Base-by-base conservation (phyloP, 495 filamentous ascomycete species). In the Thermothielavioides terrestris region DNA sequence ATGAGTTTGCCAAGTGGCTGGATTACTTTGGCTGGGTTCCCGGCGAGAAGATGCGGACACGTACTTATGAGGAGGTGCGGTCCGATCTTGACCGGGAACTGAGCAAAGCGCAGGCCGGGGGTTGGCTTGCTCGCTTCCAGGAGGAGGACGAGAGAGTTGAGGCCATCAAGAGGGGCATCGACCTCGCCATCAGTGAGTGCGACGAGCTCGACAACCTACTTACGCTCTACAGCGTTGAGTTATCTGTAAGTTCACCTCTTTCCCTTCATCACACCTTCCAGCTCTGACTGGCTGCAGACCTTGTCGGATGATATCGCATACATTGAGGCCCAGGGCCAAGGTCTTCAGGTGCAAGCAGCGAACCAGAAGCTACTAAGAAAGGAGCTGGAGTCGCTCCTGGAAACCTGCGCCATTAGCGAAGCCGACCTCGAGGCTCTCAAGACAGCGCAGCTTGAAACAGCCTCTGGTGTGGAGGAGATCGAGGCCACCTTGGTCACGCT, bases 311-410 rank as follows among this genome's bases (percentile, higher is more conserved):
- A 98, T 67, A 89, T 98, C 37, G 81, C 89, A 6, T 96, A 91
- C 60, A 96, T 98, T 43, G 92, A 98, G 70, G 88, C 94, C 8
- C 92, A 97, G 63, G 89, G 87, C 5, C 90, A 97, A 68, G 94
- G 92, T 68, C 67, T 98, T 20, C 94, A 97, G 60, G 89, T 98
- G 17, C 91, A 96, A 64, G 88, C 91, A 17, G 89, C 94, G 18
- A 98, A 98, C 59, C 94, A 98, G 67, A 95, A 94, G 68, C 78
- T 94, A 27, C 77, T 98, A 22, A 88, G 89, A 61, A 86, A 80
- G 38, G 92, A 98, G 64, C 74, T 98, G 4, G 79, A 90, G 51
- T 78, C 76, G 6, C 70, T 98, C 15, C 72, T 98, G 36, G 81
- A 86, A 42, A 95, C 85, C 0, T 88, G 95, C 36, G 89, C 88